Percentiles rank a stretch among this genome's conserved stretches.
Evolutionary conservation across 1,284 basidiomycete genomes (phyloP).

Genomic region (Bjerkandera adusta): DNA sequence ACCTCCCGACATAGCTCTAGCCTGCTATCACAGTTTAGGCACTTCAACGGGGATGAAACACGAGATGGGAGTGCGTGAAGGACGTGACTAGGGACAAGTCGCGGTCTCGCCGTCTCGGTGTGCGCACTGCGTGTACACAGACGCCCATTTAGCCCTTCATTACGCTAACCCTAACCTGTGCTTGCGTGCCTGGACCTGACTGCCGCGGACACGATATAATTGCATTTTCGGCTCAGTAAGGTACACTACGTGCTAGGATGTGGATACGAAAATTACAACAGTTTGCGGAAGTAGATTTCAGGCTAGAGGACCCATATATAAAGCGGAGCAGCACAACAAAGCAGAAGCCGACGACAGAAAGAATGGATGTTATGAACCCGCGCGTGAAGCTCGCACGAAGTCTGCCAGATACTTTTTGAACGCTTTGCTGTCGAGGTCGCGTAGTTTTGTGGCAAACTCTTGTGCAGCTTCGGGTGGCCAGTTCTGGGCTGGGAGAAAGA

Average conservation of each 20-base stretch:
- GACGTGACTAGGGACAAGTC: too few species aligned
- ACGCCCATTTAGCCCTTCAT: too few species aligned
- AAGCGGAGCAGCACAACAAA: conserved; percentile 4
- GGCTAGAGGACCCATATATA: conserved; percentile 8
- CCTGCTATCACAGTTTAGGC: too few species aligned
- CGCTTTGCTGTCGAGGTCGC: conserved; percentile 75
- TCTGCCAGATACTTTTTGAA: conserved; percentile 92
- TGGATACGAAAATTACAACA: conserved; percentile 1
- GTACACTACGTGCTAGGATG: conserved; percentile 1
- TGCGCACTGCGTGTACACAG: too few species aligned
- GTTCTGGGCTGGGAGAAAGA: conserved; percentile 86
- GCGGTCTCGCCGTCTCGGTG: too few species aligned
- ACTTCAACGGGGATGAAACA: too few species aligned
- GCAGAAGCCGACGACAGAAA: not conserved
- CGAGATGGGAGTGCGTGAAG: too few species aligned
- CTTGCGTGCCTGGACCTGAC: too few species aligned
- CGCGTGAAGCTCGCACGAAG: conserved; percentile 73
- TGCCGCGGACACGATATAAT: too few species aligned
- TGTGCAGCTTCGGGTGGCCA: conserved; percentile 80
- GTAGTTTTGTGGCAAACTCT: conserved; percentile 79
- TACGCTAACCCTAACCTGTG: too few species aligned
- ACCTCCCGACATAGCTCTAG: too few species aligned
- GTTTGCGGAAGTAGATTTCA: not conserved
- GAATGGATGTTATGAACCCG: conserved; percentile 27
- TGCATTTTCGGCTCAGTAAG: too few species aligned